These are phyloP conservation scores for Xylaria polymorpha DNA, from an alignment of 2,329 filamentous ascomycete genomes.

Conservation along the genomic window DNA sequence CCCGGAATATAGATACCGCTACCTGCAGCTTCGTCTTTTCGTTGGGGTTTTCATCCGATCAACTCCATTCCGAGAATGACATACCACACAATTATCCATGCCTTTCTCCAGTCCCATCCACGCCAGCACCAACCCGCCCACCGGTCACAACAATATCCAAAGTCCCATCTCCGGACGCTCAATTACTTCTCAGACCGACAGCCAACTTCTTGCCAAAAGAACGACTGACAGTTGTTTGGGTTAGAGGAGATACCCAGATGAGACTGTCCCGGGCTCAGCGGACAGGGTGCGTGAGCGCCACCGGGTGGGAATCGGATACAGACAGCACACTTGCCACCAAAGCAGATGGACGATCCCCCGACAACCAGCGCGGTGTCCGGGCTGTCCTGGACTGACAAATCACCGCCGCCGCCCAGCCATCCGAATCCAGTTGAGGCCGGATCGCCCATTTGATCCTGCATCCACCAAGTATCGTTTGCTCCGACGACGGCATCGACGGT, in stretches of 20 bases:
- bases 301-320: conserved; percentile 34
- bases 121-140: neutral
- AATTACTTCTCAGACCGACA: conserved; percentile 29
- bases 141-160: neutral
- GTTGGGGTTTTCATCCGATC: neutral
- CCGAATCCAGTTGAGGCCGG: conserved; percentile 31
- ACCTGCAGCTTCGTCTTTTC: neutral
- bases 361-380: conserved; percentile 20
- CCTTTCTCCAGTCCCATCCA: neutral
- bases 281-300: conserved; percentile 31
- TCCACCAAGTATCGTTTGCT: conserved; percentile 29
- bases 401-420: conserved; percentile 34
- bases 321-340: conserved; percentile 33
- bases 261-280: conserved; percentile 31
- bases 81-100: neutral
- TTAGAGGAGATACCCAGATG: conserved; percentile 28
- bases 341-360: conserved; percentile 30
- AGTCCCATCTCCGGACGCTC: neutral
- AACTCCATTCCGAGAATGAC: neutral
- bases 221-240: conserved; percentile 32
- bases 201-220: conserved; percentile 30
- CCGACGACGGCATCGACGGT: conserved; percentile 22
- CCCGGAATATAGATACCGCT: neutral
- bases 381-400: conserved; percentile 28
- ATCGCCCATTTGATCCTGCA: conserved; percentile 35